These are phyloP conservation scores for Punica granatum DNA, from an alignment of 345 rosid species.

Conservation along the genomic window DNA sequence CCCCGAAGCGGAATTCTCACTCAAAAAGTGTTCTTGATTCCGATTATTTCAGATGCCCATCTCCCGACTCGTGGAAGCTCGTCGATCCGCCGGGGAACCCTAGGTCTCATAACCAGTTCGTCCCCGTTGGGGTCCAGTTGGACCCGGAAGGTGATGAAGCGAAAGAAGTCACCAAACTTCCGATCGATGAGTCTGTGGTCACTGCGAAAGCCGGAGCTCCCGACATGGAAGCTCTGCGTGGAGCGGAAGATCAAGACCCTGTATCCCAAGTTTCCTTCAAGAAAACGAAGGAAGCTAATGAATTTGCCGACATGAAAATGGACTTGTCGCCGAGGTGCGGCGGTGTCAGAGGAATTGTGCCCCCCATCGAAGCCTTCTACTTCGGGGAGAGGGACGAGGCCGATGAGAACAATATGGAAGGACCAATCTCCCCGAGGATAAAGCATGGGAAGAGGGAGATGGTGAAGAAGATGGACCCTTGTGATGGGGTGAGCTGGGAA, in stretches of 20 bases:
- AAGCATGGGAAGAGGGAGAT: conserved; percentile 9
- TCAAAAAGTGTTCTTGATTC: conserved; percentile 25
- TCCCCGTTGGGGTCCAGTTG: conserved; percentile 50
- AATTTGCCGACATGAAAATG: conserved; percentile 95
- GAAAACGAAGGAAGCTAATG: conserved; percentile 59
- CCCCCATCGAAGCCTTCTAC: conserved; percentile 28
- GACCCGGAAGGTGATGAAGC: conserved; percentile 25
- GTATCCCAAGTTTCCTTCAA: conserved; percentile 68
- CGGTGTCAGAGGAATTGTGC: conserved; percentile 12
- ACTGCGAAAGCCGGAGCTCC: conserved; percentile 7
- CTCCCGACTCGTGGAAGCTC: conserved; percentile 20
- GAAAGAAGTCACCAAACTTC: conserved; percentile 26
- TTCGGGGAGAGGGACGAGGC: conserved; percentile 25
- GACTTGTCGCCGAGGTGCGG: conserved; percentile 45
- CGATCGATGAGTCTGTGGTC: conserved; percentile 26
- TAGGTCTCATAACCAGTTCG: conserved; percentile 27
- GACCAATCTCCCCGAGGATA: conserved; percentile 26
- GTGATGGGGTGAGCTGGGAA: conserved; percentile 28
- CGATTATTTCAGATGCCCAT: conserved; percentile 42
- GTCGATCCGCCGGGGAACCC: conserved; percentile 1
- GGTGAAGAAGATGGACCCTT: conserved; percentile 4
- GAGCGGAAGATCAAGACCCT: conserved; percentile 12
- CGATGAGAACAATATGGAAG: conserved; percentile 9
- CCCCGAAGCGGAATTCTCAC: conserved; percentile 21
- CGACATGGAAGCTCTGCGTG: conserved; percentile 16